A percentile compares a stretch with the other conserved stretches of the same genome.
These are phyloP conservation scores for Alternaria gaisen DNA, from an alignment of 2,329 filamentous ascomycete genomes.

Conservation along the genomic window DNA sequence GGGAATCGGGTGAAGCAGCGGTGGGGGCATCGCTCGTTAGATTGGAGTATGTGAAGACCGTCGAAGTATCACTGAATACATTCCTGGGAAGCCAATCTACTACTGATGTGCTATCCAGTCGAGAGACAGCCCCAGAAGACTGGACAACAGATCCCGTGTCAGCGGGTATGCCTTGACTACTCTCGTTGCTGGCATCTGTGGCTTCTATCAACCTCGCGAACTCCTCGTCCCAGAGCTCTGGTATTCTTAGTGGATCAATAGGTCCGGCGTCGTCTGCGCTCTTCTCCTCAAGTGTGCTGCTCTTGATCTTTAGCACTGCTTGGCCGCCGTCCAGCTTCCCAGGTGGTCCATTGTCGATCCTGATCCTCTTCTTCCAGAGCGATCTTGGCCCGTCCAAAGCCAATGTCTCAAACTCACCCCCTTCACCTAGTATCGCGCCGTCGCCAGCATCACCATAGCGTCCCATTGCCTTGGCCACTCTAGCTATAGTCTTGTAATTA, in stretches of 20 bases:
- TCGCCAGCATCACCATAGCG: slow-evolving; percentile 72
- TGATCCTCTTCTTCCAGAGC: slow-evolving; percentile 77
- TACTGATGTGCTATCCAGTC: neutral
- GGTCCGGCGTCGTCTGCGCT: slow-evolving; percentile 31
- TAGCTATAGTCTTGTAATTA: slow-evolving; percentile 57
- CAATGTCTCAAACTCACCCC: slow-evolving; percentile 95
- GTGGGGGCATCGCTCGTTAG: slow-evolving; percentile 24
- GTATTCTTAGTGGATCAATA: slow-evolving; percentile 60
- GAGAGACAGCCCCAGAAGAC: neutral
- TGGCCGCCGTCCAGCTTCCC: slow-evolving; percentile 78
- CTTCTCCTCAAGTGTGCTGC: slow-evolving; percentile 64
- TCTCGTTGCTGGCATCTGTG: slow-evolving; percentile 9
- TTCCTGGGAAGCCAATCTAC: slow-evolving; percentile 26
- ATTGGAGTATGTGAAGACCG: slow-evolving; percentile 60
- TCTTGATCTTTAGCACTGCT: slow-evolving; percentile 72
- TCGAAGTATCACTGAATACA: slow-evolving; percentile 34
- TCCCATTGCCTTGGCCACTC: slow-evolving; percentile 64
- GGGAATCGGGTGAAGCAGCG: slow-evolving; percentile 7
- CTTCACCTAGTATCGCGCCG: slow-evolving; percentile 85
- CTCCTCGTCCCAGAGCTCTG: slow-evolving; percentile 71
- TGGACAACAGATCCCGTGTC: slow-evolving; percentile 15
- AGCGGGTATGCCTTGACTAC: slow-evolving; percentile 7
- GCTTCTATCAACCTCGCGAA: slow-evolving; percentile 59
- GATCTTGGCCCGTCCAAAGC: slow-evolving; percentile 79
- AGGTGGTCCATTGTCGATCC: slow-evolving; percentile 64